Evolutionary conservation across 2,329 filamentous ascomycete genomes (phyloP), one percentile per base, ranked within the genome.

Genomic region (Fusarium pininemorale): DNA sequence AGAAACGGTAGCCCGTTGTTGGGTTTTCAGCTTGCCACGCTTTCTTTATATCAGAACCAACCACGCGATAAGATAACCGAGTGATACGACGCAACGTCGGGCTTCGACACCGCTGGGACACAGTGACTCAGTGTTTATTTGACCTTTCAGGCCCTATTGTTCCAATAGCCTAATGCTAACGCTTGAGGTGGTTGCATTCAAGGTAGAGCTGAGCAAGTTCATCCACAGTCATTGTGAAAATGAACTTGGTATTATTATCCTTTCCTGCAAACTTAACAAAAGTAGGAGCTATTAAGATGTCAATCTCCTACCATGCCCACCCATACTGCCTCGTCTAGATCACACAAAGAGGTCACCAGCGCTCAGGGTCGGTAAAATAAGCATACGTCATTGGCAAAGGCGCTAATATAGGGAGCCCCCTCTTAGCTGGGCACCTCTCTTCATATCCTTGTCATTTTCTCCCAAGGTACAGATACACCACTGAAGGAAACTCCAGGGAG

Each of bases 181-280:
- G 2, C 3, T 11, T 2, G 18, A 37, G 13, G 18, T 37, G 32
- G 18, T 37, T 53, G n/a, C 18, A 53, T 20, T 5, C 20, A 3
- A 20, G 1, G 22, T 7, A 15, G 13, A 53, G 6, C 7, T 22
- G 32, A 37, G 32, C n/a, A 26, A 20, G 12, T 53, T 12, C 48
- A 35, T 26, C n/a, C 3, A 2, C 16, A 3, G 13, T 9, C 1
- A 37, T 26, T 5, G 2, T 26, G 32, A 26, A 20, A 12, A 22
- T 5, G 12, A 12, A 2, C 6, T 0, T 11, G 4, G 2, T 22
- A 5, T 20, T 20, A 11, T 8, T 0, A 15, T 15, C 3, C 1
- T 26, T 15, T 11, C 16, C 16, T 20, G 13, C n/a, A 15, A 15
- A 2, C 5, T 0, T 2, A 20, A 0, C 3, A 24, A 51, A 11